Percentiles rank a stretch among this genome's conserved stretches.
phyloP scores from a whole-genome alignment of 1,284 basidiomycete species.

The Trametes polyzona region DNA sequence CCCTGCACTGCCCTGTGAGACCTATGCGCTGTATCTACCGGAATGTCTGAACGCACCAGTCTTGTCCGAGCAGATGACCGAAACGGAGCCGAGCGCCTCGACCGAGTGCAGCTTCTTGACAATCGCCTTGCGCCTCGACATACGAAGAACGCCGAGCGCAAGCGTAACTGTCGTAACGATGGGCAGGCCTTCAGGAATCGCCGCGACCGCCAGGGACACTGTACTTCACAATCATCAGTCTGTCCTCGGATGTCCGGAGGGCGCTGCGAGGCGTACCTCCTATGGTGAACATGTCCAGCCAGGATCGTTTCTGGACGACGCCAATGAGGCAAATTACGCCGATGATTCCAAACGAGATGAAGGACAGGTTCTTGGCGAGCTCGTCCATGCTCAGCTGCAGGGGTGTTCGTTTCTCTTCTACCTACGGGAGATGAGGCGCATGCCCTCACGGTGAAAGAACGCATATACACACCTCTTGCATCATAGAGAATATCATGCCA shows the following conservation, averaged over 20 bases:
- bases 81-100: slow-evolving; percentile 92
- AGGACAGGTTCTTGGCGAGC: slow-evolving; percentile 89
- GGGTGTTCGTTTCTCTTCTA: slow-evolving; percentile 93
- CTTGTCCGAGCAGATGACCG: slow-evolving; percentile 97
- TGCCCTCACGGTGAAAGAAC: no score
- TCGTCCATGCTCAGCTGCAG: slow-evolving; percentile 97
- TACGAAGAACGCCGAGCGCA: slow-evolving; percentile 90
- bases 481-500: slow-evolving; percentile 96
- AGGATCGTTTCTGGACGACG: slow-evolving; percentile 83
- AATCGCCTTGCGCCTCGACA: slow-evolving; percentile 94
- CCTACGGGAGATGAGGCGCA: slow-evolving; percentile 48
- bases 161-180: slow-evolving; percentile 98
- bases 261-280: slow-evolving; percentile 62
- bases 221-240: slow-evolving; percentile 32
- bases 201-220: slow-evolving; percentile 97
- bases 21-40: not conserved
- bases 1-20: slow-evolving; percentile 47
- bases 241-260: not conserved
- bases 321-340: slow-evolving; percentile 94
- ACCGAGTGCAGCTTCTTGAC: slow-evolving; percentile 97
- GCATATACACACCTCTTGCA: slow-evolving; percentile 80
- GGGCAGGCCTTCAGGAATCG: slow-evolving; percentile 95
- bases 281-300: slow-evolving; percentile 99
- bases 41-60: slow-evolving; percentile 59
- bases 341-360: slow-evolving; percentile 91